Percentiles rank a stretch among this genome's conserved stretches.
Conservation (phyloP, 106 monocot genomes). For the Vanilla planifolia region DNA sequence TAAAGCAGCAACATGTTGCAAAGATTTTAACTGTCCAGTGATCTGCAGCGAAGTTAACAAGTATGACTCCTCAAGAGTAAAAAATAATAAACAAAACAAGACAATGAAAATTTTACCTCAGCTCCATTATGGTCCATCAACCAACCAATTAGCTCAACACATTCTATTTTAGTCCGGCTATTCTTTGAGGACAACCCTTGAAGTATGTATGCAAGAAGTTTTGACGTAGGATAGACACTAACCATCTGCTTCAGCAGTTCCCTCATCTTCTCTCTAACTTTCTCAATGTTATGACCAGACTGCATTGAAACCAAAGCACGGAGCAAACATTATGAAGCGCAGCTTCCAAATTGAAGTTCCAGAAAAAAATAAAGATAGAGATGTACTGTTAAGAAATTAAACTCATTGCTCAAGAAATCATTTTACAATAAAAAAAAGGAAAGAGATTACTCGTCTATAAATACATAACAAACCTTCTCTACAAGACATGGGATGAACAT, state of each 20-base stretch:
- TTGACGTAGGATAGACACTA: constrained; percentile 67
- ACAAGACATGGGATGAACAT: constrained; percentile 86
- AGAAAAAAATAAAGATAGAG: not conserved
- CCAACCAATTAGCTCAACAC: constrained; percentile 85
- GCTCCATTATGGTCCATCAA: constrained; percentile 69
- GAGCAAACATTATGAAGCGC: not conserved
- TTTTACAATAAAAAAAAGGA: not conserved
- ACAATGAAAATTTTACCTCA: constrained; percentile 44
- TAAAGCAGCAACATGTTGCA: constrained; percentile 84
- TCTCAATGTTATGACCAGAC: constrained; percentile 99
- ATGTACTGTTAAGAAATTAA: not conserved
- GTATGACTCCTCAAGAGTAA: not conserved
- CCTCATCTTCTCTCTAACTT: constrained; percentile 91
- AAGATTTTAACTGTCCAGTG: constrained; percentile 77
- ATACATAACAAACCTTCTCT: constrained; percentile 66
- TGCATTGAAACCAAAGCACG: constrained; percentile 19
- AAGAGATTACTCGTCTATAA: not conserved
- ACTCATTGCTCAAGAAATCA: not conserved
- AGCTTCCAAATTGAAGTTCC: not conserved
- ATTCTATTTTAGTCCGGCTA: constrained; percentile 91
- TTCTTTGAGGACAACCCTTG: constrained; percentile 97
- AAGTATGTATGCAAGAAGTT: constrained; percentile 74
- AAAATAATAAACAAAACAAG: not conserved
- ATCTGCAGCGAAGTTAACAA: constrained; percentile 44
- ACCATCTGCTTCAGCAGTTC: constrained; percentile 90